Conservation (phyloP, 2,329 filamentous ascomycete species). For the Phaeophleospora eucalypticola region DNA sequence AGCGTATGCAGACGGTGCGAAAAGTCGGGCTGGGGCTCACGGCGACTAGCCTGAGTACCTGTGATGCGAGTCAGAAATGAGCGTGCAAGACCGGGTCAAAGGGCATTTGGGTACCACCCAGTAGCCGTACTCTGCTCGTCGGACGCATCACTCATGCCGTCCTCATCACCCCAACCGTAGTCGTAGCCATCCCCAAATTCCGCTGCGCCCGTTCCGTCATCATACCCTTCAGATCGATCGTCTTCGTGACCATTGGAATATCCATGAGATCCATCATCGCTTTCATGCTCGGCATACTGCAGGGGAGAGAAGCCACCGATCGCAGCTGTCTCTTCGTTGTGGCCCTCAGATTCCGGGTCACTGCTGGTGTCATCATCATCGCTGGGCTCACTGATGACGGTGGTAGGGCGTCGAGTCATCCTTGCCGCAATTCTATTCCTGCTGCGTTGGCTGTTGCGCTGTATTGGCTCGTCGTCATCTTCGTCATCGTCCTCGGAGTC, state of each 20-base stretch:
- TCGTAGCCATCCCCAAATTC: not conserved
- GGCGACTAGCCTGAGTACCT: constrained; percentile 17
- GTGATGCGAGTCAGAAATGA: constrained; percentile 10
- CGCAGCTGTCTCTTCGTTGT: not conserved
- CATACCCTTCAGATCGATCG: constrained; percentile 1
- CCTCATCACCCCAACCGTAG: not conserved
- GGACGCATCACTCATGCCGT: constrained; percentile 7
- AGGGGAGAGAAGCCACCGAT: constrained; percentile 18
- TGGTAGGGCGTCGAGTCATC: constrained; percentile 2
- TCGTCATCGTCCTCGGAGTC: constrained; percentile 13
- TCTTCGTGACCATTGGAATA: constrained; percentile 3
- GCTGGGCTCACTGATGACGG: constrained; percentile 12
- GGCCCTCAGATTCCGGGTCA: constrained; percentile 10
- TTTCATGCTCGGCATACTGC: constrained; percentile 10
- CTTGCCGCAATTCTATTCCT: not conserved
- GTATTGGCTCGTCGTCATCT: constrained; percentile 15
- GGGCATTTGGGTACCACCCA: constrained; percentile 22
- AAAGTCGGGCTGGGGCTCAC: not conserved
- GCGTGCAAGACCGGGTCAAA: not conserved
- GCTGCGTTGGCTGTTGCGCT: constrained; percentile 5
- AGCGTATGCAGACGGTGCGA: constrained; percentile 15
- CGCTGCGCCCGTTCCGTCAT: not conserved
- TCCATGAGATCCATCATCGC: constrained; percentile 1
- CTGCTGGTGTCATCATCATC: constrained; percentile 12
- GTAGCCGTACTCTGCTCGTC: constrained; percentile 21